Evolutionary conservation across 208 protist genomes (phyloP).

Genomic region (Crithidia bombi): DNA sequence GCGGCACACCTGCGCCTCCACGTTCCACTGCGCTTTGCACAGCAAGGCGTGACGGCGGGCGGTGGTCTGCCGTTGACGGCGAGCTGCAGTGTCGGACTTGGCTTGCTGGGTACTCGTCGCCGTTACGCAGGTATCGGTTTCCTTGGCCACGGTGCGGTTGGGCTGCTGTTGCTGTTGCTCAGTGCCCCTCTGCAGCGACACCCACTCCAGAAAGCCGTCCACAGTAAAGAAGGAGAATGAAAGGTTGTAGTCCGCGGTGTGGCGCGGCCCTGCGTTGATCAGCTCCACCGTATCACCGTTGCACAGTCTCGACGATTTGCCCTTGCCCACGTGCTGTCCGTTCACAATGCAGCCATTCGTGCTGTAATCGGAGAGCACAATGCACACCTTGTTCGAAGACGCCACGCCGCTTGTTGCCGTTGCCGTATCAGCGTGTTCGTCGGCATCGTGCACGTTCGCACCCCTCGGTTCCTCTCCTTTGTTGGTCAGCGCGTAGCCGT

Average conservation of each 20-base stretch:
- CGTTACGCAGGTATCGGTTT: neutral
- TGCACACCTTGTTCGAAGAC: neutral
- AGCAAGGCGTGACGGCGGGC: slow-evolving; percentile 35
- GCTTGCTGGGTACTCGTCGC: neutral
- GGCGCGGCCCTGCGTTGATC: slow-evolving; percentile 44
- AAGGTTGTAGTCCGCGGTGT: slow-evolving; percentile 54
- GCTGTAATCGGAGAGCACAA: slow-evolving; percentile 60
- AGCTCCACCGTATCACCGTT: slow-evolving; percentile 51
- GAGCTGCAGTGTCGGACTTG: neutral
- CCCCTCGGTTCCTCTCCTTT: neutral
- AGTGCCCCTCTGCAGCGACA: neutral
- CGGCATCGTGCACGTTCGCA: neutral
- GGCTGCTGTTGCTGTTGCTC: neutral
- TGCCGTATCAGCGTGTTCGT: neutral
- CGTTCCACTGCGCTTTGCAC: slow-evolving; percentile 45
- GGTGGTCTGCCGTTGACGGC: slow-evolving; percentile 3
- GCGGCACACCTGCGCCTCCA: slow-evolving; percentile 48
- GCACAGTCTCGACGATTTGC: slow-evolving; percentile 22
- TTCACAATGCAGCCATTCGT: slow-evolving; percentile 60
- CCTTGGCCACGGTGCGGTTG: neutral
- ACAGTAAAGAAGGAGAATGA: slow-evolving; percentile 36
- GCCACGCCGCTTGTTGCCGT: neutral
- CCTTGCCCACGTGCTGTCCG: slow-evolving; percentile 42
- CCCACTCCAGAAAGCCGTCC: slow-evolving; percentile 33
- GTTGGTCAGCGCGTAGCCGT: neutral